These are phyloP conservation scores for Chytriomyces confervae DNA, from an alignment of 192 early-diverging fungal species.

Conservation along the genomic window DNA sequence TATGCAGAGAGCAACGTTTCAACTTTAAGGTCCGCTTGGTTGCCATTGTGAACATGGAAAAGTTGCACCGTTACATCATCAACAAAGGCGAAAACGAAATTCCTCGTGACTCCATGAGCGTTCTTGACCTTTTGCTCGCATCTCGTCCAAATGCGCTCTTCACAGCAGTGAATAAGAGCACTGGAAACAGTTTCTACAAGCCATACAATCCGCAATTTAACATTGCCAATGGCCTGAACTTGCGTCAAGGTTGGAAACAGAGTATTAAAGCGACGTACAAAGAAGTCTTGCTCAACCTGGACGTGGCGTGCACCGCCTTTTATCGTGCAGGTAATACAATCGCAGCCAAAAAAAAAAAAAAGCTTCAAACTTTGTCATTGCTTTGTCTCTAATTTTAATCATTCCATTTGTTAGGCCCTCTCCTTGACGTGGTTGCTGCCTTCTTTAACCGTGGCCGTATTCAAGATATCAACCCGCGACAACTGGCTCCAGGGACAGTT, in stretches of 20 bases:
- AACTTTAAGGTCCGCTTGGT: slow-evolving; percentile 12
- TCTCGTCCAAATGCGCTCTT: slow-evolving; percentile 30
- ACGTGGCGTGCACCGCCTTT: slow-evolving; percentile 16
- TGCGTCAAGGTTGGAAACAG: slow-evolving; percentile 31
- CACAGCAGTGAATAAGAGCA: slow-evolving; percentile 21
- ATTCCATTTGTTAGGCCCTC: neutral
- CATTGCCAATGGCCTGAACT: slow-evolving; percentile 20
- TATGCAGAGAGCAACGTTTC: neutral
- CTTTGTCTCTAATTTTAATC: too few species aligned
- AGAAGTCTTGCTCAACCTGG: slow-evolving; percentile 18
- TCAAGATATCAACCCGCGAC: neutral
- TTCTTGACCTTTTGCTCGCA: slow-evolving; percentile 24
- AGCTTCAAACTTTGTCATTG: too few species aligned
- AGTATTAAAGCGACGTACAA: slow-evolving; percentile 25
- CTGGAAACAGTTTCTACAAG: slow-evolving; percentile 26
- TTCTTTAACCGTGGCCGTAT: slow-evolving; percentile 21
- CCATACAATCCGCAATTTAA: slow-evolving; percentile 24
- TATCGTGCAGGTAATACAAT: neutral
- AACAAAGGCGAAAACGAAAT: slow-evolving; percentile 20
- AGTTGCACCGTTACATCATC: slow-evolving; percentile 3
- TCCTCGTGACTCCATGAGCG: slow-evolving; percentile 23
- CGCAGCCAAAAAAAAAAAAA: too few species aligned
- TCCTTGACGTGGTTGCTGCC: slow-evolving; percentile 8
- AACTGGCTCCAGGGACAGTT: neutral
- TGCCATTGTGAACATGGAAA: slow-evolving; percentile 26